A percentile compares a stretch with the other conserved stretches of the same genome.
Conservation (phyloP, 2,329 filamentous ascomycete species). For the Cladosporium sp. region DNA sequence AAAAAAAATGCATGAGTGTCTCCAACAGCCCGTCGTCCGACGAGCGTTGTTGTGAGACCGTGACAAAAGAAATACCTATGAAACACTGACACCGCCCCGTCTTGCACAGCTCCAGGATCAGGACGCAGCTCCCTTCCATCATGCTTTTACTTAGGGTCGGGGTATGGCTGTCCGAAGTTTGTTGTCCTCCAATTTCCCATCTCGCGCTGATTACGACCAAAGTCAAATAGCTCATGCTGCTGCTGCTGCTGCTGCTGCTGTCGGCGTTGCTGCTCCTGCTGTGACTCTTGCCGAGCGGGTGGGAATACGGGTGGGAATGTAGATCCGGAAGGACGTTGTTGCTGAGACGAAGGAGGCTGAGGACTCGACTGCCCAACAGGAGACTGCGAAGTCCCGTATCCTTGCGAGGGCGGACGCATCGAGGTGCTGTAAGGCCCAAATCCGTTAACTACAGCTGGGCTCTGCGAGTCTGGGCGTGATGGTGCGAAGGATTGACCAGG, state of each 20-base stretch:
- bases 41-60: too few species aligned
- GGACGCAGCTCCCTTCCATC: background rate
- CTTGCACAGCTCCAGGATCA: background rate
- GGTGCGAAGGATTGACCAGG: background rate
- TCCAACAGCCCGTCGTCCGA: too few species aligned
- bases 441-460: background rate
- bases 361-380: background rate
- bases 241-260: constrained; percentile 1
- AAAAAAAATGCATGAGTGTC: background rate
- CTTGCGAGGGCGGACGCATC: constrained; percentile 6
- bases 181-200: background rate
- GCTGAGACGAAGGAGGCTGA: background rate
- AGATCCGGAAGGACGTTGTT: background rate
- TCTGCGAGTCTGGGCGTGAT: background rate
- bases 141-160: background rate
- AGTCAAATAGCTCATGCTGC: constrained; percentile 2
- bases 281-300: background rate
- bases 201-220: background rate
- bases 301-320: background rate
- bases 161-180: background rate
- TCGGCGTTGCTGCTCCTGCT: background rate
- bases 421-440: background rate
- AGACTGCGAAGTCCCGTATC: background rate
- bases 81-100: background rate
- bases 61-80: background rate